A percentile compares a stretch with the other conserved stretches of the same genome.
Conservation (phyloP, 257 asterid genomes). For the Solanum appendiculatum region DNA sequence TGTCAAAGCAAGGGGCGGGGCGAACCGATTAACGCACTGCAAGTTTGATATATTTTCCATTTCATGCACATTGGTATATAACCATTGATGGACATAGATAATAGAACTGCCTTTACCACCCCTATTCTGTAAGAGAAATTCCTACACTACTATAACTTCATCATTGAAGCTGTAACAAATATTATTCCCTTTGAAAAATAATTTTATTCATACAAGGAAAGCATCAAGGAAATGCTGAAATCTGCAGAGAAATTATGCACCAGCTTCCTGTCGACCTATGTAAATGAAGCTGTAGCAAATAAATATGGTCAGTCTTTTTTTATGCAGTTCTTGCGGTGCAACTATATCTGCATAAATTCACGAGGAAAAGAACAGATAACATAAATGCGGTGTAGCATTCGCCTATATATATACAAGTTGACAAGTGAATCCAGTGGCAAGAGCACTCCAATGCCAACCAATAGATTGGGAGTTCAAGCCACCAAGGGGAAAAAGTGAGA, state of each 20-base stretch:
- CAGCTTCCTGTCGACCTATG: background rate
- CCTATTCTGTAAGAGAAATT: background rate
- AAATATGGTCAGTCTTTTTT: background rate
- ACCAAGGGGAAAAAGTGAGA: background rate
- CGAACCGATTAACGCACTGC: background rate
- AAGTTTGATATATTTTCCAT: background rate
- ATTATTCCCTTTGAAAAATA: background rate
- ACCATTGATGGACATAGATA: background rate
- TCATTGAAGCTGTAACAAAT: background rate
- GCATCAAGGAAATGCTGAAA: background rate
- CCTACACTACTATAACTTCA: background rate
- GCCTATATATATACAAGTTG: background rate
- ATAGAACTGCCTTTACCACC: background rate
- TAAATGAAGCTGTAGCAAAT: background rate
- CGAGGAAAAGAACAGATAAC: background rate
- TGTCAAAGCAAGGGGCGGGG: slow-evolving; percentile 8
- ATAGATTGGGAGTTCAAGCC: background rate
- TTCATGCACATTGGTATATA: background rate
- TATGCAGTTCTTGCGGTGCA: background rate
- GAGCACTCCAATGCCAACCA: background rate
- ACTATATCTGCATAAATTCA: background rate
- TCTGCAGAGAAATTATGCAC: background rate
- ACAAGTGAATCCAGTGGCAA: background rate
- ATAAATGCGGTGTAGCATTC: background rate
- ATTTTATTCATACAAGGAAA: background rate